Evolutionary conservation across 108 stramenopile species (phyloP).

Genomic region (Discostella pseudostelligera): DNA sequence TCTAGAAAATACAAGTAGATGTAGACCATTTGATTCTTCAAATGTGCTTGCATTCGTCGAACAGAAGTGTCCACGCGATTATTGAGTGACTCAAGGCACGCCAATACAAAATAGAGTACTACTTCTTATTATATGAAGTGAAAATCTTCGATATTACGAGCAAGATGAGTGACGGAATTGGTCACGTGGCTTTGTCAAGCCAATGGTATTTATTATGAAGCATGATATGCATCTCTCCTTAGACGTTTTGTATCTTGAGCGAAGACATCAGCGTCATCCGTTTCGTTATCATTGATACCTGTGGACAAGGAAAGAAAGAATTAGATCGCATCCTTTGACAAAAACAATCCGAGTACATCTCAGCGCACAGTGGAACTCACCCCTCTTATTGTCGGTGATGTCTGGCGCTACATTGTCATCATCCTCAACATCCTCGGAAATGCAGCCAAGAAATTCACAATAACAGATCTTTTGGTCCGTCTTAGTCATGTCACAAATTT

Average conservation of each 20-base stretch:
- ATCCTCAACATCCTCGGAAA: constrained; percentile 63
- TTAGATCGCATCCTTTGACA: background rate
- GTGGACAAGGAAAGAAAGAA: background rate
- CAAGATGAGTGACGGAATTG: no score
- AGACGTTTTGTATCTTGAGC: constrained; percentile 5
- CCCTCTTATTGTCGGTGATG: constrained; percentile 37
- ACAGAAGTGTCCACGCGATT: no score
- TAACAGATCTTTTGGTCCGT: constrained; percentile 69
- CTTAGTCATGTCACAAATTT: constrained; percentile 64
- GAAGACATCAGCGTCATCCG: constrained; percentile 6
- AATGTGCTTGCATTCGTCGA: no score
- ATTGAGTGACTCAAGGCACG: no score
- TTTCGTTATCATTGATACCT: constrained; percentile 3
- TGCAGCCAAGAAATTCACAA: constrained; percentile 80
- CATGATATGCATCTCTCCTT: constrained; percentile 1
- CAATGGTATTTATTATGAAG: background rate
- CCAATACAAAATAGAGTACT: no score
- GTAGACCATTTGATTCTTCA: no score
- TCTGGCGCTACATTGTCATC: constrained; percentile 37
- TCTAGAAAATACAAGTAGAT: no score
- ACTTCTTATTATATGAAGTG: no score
- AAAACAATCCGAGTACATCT: no score
- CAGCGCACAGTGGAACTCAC: constrained; percentile 22
- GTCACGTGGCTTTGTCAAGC: no score
- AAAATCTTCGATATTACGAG: no score